Base-by-base conservation (phyloP, 306 rosid species). In the Vigna radiata region DNA sequence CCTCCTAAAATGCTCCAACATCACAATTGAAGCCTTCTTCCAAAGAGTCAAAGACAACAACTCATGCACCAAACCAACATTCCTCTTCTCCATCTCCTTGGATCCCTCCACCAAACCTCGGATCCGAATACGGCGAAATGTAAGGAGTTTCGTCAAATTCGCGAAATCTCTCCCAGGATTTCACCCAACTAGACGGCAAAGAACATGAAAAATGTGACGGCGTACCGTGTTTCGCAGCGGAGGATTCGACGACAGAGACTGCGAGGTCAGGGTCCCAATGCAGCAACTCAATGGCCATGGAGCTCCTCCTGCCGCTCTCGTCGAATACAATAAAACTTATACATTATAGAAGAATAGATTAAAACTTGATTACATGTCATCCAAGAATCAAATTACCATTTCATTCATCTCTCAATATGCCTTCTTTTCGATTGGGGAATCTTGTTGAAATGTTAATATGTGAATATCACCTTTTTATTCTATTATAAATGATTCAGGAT, bases 31-130 rank as follows among this genome's bases (percentile, higher is more conserved):
- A 25, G 84, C 77, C 77, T 90, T 94, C 83, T 91, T 94, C 97
- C 97, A 94, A 41, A 90, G 79, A 54, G 89, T 90, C 86, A 94
- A 83, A 0, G 94, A 89, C 83, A 94, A 78, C 79, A 94, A 73
- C 89, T 91, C 98, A 68, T 90, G 97, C 53, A 94, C 81, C 88
- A 94, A 78, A 9, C 88, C 94, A 44, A 94, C 88, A 1, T 84
- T 86, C 85, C 94, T 90, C 85, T 94, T 94, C 84, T 94, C 97
- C 89, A 86, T 87, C 85, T 86, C 96, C 86, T 46, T 82, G 0
- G 96, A 82, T 54, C 89, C 96, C 27, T 82, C 89, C 68, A 61
- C 76, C 82, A 89, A 83, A 8, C 71, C 83, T 33, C 37, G 61
- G 69, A 44, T 86, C 93, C 64, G 43, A 52, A 73, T 91, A 94